Percentiles rank a stretch among this genome's conserved stretches.
phyloP scores from a whole-genome alignment of 768 basidiomycete genomes.

The Clitopilus hobsonii region DNA sequence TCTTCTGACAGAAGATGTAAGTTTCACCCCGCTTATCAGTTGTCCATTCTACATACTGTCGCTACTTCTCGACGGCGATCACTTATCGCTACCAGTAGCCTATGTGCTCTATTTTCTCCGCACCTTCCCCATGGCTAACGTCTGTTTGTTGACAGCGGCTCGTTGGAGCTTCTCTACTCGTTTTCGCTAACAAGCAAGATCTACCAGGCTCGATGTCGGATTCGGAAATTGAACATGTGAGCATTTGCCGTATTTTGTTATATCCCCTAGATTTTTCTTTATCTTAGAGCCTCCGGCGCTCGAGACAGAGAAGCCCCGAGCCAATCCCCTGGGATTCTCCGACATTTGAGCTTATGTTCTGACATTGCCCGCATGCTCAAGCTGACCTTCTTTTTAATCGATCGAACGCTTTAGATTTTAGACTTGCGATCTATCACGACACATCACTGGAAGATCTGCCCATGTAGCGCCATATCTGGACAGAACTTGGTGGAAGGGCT shows the following conservation, averaged over 20 bases:
- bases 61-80: background rate
- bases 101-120: slow-evolving; percentile 6
- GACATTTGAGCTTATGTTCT: slow-evolving; percentile 5
- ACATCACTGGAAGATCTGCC: slow-evolving; percentile 85
- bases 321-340: slow-evolving; percentile 12
- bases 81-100: slow-evolving; percentile 2
- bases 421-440: slow-evolving; percentile 77
- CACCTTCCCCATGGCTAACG: slow-evolving; percentile 8
- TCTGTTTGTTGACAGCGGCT: slow-evolving; percentile 56
- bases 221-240: slow-evolving; percentile 77
- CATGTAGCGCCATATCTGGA: slow-evolving; percentile 92
- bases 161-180: slow-evolving; percentile 91
- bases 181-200: slow-evolving; percentile 99
- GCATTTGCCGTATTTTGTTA: slow-evolving; percentile 17
- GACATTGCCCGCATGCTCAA: background rate
- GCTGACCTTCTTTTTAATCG: background rate
- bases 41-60: background rate
- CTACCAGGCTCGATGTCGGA: slow-evolving; percentile 81
- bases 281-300: background rate
- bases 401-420: slow-evolving; percentile 21
- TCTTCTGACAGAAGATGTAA: slow-evolving; percentile 88
- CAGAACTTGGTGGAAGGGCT: slow-evolving; percentile 79
- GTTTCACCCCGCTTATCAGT: slow-evolving; percentile 15
- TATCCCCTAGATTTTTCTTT: slow-evolving; percentile 7
- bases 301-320: background rate